Base-by-base conservation (phyloP, 2,329 filamentous ascomycete species). In the Rutstroemia sydowiana region DNA sequence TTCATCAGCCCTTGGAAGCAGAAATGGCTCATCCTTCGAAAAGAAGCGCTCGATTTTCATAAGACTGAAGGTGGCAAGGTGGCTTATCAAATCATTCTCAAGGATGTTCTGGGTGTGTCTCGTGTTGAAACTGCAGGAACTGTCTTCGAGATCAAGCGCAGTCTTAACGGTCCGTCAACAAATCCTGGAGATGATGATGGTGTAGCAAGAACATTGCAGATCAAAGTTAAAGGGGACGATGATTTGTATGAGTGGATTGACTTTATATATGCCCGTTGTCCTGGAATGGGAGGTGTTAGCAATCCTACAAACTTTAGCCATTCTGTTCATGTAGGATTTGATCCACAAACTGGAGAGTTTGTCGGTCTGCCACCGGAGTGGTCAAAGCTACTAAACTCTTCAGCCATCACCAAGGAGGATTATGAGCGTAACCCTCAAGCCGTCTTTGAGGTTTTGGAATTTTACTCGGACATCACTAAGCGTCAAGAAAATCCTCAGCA, bases 241-340 rank as follows among this genome's bases (percentile, higher is more conserved):
- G 93, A 98, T 61, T 82, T 98, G 49, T 98, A 98, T 70, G 90
- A 95, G 64, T 98, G 93, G 93, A 95, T 97, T 64, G 93, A 98
- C 69, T 88, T 91, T 68, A 95, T 98, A 60, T 97, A 97, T 68
- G 90, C 92, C 62, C 86, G 92, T 58, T 97, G 92, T 69, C 93
- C 93, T 16, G 92, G 89, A 57, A 95, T 97, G 89, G 91, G 93
- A 56, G 93, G 93, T 61, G 93, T 98, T 52, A 96, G 92, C 72
- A 96, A 97, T 69, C 93, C 93, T 5, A 97, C 93, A 59, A 96
- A 97, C 73, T 98, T 98, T 73, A 90, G 87, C 21, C 93, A 98
- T 68, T 87, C 91, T 43, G 91, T 98, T 21, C 93, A 98, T 68
- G 93, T 98, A 59, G 93, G 93, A 55, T 98, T 97, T 66, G 93